Conservation (phyloP, 2,329 filamentous ascomycete species). For the Colletotrichum tanaceti region DNA sequence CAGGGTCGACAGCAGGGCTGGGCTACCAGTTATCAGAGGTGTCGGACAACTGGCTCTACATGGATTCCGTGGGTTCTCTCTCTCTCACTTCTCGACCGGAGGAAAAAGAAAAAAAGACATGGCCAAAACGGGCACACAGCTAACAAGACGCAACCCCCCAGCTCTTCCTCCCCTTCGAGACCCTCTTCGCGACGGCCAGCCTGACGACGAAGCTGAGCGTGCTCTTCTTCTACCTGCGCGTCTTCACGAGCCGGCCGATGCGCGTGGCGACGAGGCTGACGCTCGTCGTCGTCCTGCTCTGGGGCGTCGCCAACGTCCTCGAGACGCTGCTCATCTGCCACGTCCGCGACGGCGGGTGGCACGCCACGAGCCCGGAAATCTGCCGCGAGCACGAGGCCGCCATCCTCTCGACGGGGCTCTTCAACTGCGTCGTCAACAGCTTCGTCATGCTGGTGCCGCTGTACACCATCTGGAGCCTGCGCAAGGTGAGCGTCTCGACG, state of each 20-base stretch:
- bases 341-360: conserved; percentile 36
- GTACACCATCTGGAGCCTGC: conserved; percentile 51
- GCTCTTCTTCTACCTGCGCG: conserved; percentile 56
- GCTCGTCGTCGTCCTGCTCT: conserved; percentile 43
- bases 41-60: conserved; percentile 16
- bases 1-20: conserved; percentile 44
- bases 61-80: conserved; percentile 20
- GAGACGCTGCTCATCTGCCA: conserved; percentile 46
- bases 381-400: conserved; percentile 53
- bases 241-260: conserved; percentile 51
- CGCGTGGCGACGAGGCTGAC: conserved; percentile 45
- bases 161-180: conserved; percentile 53
- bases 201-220: conserved; percentile 55
- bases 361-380: conserved; percentile 45
- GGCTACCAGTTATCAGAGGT: conserved; percentile 42
- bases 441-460: conserved; percentile 53
- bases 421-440: conserved; percentile 54
- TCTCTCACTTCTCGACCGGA: too few relatives aligned
- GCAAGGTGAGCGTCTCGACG: conserved; percentile 47
- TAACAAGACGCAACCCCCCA: conserved; percentile 34
- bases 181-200: conserved; percentile 51
- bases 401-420: conserved; percentile 54
- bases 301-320: conserved; percentile 45
- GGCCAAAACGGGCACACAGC: not conserved
- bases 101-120: not conserved